Evolutionary conservation across 1,284 basidiomycete genomes (phyloP).

Genomic region (Cryptococcus deneoformans): DNA sequence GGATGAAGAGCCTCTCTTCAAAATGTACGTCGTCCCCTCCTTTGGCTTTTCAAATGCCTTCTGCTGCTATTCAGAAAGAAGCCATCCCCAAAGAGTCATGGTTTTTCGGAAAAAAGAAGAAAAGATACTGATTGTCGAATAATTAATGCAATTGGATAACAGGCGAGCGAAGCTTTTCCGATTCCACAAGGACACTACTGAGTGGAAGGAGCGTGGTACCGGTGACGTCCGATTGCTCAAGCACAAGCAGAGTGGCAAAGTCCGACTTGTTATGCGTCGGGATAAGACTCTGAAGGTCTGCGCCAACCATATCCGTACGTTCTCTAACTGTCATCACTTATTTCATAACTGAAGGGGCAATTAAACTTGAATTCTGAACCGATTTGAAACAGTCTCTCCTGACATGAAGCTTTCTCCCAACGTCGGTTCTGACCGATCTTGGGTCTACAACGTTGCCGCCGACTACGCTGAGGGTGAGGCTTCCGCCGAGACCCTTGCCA

Average conservation of each 20-base stretch:
- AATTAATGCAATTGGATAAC: not conserved
- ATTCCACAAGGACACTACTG: slow-evolving; percentile 73
- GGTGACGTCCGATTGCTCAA: slow-evolving; percentile 85
- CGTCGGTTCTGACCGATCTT: slow-evolving; percentile 97
- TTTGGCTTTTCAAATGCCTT: not conserved
- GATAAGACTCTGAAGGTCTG: slow-evolving; percentile 99
- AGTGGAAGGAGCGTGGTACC: slow-evolving; percentile 81
- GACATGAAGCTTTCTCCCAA: slow-evolving; percentile 98
- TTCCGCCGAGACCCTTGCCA: slow-evolving; percentile 91
- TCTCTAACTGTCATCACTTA: not conserved
- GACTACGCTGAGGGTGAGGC: slow-evolving; percentile 90
- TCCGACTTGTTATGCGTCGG: slow-evolving; percentile 97
- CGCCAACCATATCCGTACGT: slow-evolving; percentile 94
- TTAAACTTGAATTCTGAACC: not conserved
- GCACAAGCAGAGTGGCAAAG: slow-evolving; percentile 86
- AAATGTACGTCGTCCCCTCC: slow-evolving; percentile 63
- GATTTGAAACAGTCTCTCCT: slow-evolving; percentile 60
- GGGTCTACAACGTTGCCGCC: slow-evolving; percentile 98
- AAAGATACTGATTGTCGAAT: not conserved
- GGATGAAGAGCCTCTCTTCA: slow-evolving; percentile 90
- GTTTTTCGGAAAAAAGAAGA: too few species aligned
- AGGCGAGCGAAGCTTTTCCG: slow-evolving; percentile 99
- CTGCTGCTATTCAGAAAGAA: not conserved
- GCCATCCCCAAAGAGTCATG: not conserved
- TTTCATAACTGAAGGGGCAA: not conserved